These are phyloP conservation scores for Boeremia exigua DNA, from an alignment of 2,329 filamentous ascomycete species.

Conservation along the genomic window DNA sequence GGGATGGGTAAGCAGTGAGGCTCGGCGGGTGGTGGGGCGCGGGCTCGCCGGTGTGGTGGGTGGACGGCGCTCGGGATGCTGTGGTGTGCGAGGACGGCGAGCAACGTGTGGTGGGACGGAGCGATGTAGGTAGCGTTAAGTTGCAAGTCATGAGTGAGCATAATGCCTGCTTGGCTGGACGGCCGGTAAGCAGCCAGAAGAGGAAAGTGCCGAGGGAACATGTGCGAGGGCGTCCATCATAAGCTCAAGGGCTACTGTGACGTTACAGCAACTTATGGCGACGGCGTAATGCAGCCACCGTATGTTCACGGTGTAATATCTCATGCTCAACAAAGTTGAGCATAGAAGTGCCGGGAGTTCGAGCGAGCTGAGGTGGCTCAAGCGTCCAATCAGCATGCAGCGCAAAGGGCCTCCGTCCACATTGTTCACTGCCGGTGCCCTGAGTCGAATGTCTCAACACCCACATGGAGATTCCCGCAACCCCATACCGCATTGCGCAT, in stretches of 20 bases:
- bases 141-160: too few relatives aligned
- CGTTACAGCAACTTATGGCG: too few relatives aligned
- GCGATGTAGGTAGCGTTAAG: too few relatives aligned
- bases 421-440: background rate
- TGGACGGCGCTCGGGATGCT: background rate
- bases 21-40: slow-evolving; percentile 10
- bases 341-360: too few relatives aligned
- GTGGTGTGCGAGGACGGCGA: background rate
- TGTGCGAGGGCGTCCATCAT: background rate
- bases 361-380: background rate
- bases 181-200: background rate
- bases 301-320: background rate
- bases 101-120: too few relatives aligned
- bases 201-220: slow-evolving; percentile 9
- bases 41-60: slow-evolving; percentile 12
- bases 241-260: background rate
- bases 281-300: background rate
- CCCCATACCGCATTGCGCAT: background rate
- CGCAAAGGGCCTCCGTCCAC: slow-evolving; percentile 8
- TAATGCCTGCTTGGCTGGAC: background rate
- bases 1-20: slow-evolving; percentile 2
- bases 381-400: slow-evolving; percentile 5
- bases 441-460: slow-evolving; percentile 2
- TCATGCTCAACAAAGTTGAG: too few relatives aligned
- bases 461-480: slow-evolving; percentile 7